Base-by-base conservation (phyloP, 495 filamentous ascomycete species). In the Aspergillus sparsus region DNA sequence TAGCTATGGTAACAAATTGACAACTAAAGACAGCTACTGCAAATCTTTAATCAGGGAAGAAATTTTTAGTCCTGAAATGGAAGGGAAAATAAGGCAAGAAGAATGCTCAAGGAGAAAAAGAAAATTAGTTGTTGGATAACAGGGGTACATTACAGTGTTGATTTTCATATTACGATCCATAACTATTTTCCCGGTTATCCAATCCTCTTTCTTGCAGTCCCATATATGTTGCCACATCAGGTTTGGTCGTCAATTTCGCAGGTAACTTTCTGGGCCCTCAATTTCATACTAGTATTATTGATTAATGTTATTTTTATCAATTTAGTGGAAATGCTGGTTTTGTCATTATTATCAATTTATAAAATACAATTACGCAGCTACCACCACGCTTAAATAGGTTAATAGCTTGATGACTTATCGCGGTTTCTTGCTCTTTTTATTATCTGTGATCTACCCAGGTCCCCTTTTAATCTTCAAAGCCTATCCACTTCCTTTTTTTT, bases 401-500 rank as follows among this genome's bases (percentile, higher is more conserved):
- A 27, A 27, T 27, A 27, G 21, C 27, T 56, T 62, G 46, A 62
- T 58, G 58, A 62, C 63, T 60, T 53, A 60, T 60, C 49, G 58
- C 60, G 51, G 57, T 53, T 18, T 39, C 50, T 49, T 41, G 54
- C 32, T n/a, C 31, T 39, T 50, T 53, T 63, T 53, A 59, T 58
- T 45, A 36, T 58, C 49, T 8, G 44, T 60, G 56, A 53, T 61
- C 56, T 57, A 47, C 55, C 53, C 58, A 47, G 21, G 44, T 64
- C 61, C 49, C 54, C 60, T 60, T 62, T 68, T 57, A 39, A 57
- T 36, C 32, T 62, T 41, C 46, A 45, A 46, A 41, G 52, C 47
- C 33, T 49, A 31, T 37, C 27, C 45, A 50, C 49, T 46, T 54
- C 37, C 39, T 36, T 55, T 45, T 54, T 53, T 41, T 49, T 58